A percentile compares a stretch with the other conserved stretches of the same genome.
These are phyloP conservation scores for Nitzschia sp. DNA, from an alignment of 108 stramenopile species.

Conservation along the genomic window DNA sequence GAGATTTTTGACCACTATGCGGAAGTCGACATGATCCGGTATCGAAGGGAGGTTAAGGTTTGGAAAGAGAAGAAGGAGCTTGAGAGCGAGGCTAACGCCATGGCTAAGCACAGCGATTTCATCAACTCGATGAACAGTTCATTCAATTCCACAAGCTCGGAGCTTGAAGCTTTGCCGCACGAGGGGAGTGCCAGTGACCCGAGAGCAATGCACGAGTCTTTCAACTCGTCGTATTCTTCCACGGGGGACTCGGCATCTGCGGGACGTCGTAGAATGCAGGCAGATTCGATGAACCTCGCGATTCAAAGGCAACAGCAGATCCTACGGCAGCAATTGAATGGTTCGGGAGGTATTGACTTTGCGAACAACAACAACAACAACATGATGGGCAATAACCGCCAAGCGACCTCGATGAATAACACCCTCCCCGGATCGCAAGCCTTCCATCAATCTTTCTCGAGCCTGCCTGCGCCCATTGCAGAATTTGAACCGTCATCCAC, in stretches of 20 bases:
- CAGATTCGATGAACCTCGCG: background rate
- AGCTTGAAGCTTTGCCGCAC: background rate
- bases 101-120: conserved; percentile 4
- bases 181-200: conserved; percentile 7
- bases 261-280: background rate
- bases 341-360: no score
- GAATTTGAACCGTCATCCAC: background rate
- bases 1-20: conserved; percentile 43
- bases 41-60: conserved; percentile 32
- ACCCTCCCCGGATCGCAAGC: conserved; percentile 1
- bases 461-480: background rate
- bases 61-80: conserved; percentile 41
- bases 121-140: conserved; percentile 6
- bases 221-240: conserved; percentile 25
- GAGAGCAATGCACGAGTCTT: conserved; percentile 12
- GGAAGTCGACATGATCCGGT: conserved; percentile 42
- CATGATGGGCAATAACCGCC: background rate
- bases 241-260: background rate
- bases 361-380: no score
- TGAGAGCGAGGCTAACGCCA: conserved; percentile 5
- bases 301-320: conserved; percentile 15
- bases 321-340: conserved; percentile 8
- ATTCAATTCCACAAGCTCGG: background rate
- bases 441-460: conserved; percentile 1
- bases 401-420: background rate